Evolutionary conservation across 345 rosid genomes (phyloP).

Genomic region (Carallia brachiata): DNA sequence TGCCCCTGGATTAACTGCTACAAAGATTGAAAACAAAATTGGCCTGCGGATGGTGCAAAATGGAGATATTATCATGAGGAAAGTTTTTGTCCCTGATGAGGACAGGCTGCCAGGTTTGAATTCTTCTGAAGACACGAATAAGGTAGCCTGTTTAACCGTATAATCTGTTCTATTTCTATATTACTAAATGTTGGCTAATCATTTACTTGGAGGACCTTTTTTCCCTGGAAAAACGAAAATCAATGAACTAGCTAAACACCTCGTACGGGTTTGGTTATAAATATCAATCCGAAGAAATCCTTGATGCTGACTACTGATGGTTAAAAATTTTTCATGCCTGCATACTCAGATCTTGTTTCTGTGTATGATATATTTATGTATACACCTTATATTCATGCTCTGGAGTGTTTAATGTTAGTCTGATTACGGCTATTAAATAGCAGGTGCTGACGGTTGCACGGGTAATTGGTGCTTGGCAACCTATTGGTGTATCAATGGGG

Average conservation of each 20-base stretch:
- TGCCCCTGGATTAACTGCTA: constrained; percentile 78
- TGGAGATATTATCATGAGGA: constrained; percentile 79
- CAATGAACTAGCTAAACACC: too few species aligned
- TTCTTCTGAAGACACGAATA: constrained; percentile 86
- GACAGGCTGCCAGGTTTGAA: constrained; percentile 84
- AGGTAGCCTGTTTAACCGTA: constrained; percentile 42
- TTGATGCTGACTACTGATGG: background rate
- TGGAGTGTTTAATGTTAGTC: background rate
- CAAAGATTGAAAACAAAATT: constrained; percentile 90
- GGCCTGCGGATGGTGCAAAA: constrained; percentile 95
- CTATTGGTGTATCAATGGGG: constrained; percentile 94
- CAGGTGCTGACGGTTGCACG: constrained; percentile 96
- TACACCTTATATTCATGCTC: background rate
- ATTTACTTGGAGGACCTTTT: too few species aligned
- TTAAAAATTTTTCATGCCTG: background rate
- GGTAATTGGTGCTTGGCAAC: constrained; percentile 95
- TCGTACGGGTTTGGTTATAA: background rate
- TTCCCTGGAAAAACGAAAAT: too few species aligned
- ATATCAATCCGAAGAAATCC: background rate
- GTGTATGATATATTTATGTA: background rate
- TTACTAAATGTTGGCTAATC: too few species aligned
- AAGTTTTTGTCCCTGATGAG: constrained; percentile 85
- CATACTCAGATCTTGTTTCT: background rate
- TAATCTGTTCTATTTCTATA: background rate
- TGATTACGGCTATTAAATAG: constrained; percentile 5